These are phyloP conservation scores for Ramaria rubella DNA, from an alignment of 768 basidiomycete species.

Conservation along the genomic window DNA sequence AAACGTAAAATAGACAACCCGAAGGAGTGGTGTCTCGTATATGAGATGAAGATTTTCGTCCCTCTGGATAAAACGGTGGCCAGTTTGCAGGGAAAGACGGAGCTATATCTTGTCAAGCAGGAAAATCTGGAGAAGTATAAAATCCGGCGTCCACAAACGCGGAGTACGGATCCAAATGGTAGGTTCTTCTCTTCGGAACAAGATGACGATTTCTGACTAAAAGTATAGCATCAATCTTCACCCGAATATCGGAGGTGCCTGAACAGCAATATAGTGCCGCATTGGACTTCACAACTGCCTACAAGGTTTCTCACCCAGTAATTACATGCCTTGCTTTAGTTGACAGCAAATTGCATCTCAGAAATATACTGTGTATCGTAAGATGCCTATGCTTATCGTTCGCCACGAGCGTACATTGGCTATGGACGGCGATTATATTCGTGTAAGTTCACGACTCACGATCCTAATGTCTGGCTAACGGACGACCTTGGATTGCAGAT, in stretches of 20 bases:
- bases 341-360: constrained; percentile 24
- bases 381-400: constrained; percentile 89
- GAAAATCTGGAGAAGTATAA: constrained; percentile 70
- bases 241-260: constrained; percentile 69
- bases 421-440: constrained; percentile 91
- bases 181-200: constrained; percentile 11
- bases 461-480: constrained; percentile 10
- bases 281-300: constrained; percentile 77
- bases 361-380: constrained; percentile 91
- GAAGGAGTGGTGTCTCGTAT: constrained; percentile 77
- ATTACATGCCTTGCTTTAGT: too few relatives aligned
- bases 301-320: constrained; percentile 62
- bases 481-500: constrained; percentile 46
- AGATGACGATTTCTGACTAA: background rate
- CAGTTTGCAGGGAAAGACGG: constrained; percentile 80
- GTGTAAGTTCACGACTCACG: constrained; percentile 41
- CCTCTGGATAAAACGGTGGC: constrained; percentile 96
- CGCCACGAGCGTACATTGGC: constrained; percentile 87
- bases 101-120: constrained; percentile 74
- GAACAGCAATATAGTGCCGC: constrained; percentile 42
- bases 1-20: constrained; percentile 60
- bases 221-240: constrained; percentile 81
- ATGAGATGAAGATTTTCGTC: constrained; percentile 63
- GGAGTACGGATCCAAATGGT: constrained; percentile 93
- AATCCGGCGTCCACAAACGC: constrained; percentile 56